Percentiles rank a stretch among this genome's conserved stretches.
Conservation (phyloP, 805 yeast genomes). For the Huiozyma sinensis region DNA sequence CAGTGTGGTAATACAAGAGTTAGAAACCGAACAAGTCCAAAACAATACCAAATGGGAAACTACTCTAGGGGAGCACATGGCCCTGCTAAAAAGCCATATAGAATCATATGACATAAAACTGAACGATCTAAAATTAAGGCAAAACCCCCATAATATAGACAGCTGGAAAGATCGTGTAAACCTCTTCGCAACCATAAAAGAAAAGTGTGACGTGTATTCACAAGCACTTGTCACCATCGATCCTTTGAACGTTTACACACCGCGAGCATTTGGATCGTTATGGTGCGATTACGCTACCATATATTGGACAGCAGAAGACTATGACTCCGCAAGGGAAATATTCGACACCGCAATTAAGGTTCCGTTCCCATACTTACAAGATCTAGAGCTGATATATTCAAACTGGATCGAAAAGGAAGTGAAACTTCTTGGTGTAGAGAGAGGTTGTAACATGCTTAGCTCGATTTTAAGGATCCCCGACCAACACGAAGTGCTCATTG, state of each 20-base stretch:
- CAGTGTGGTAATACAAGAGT: slow-evolving; percentile 4
- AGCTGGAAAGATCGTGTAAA: slow-evolving; percentile 60
- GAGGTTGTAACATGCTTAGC: slow-evolving; percentile 33
- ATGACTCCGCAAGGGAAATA: slow-evolving; percentile 49
- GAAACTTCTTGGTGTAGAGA: slow-evolving; percentile 39
- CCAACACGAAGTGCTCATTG: slow-evolving; percentile 18
- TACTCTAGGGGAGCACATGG: slow-evolving; percentile 28
- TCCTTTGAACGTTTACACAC: slow-evolving; percentile 37
- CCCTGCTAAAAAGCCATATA: slow-evolving; percentile 43
- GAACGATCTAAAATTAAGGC: slow-evolving; percentile 58
- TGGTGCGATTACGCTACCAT: slow-evolving; percentile 65
- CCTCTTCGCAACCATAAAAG: slow-evolving; percentile 31
- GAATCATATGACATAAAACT: slow-evolving; percentile 45
- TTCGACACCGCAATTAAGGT: slow-evolving; percentile 58
- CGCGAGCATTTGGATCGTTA: slow-evolving; percentile 40
- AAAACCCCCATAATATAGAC: slow-evolving; percentile 47
- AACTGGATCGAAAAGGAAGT: slow-evolving; percentile 66
- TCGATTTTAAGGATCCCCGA: slow-evolving; percentile 34
- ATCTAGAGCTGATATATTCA: slow-evolving; percentile 59
- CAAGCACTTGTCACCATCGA: slow-evolving; percentile 57
- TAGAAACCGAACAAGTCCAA: slow-evolving; percentile 9
- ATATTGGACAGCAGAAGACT: slow-evolving; percentile 47
- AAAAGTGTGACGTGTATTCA: slow-evolving; percentile 41
- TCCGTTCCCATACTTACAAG: slow-evolving; percentile 52
- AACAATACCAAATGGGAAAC: slow-evolving; percentile 24